Evolutionary conservation across 352 stramenopile genomes (phyloP).

Genomic region (Peronospora belbahrii): DNA sequence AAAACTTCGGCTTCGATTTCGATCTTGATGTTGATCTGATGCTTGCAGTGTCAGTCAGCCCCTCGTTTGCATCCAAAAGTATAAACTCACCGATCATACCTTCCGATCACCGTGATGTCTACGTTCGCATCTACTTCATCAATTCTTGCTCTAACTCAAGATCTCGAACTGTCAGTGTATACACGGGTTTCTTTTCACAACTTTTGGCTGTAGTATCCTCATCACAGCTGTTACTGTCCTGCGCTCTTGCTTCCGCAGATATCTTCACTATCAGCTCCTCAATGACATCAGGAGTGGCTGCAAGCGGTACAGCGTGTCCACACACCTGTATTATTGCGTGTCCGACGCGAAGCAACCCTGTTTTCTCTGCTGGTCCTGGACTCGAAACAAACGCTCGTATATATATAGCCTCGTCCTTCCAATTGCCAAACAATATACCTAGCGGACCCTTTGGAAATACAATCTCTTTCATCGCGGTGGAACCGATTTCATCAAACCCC

Average conservation of each 20-base stretch:
- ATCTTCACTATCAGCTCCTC: constrained; percentile 67
- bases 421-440: constrained; percentile 78
- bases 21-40: neutral
- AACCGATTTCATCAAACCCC: constrained; percentile 13
- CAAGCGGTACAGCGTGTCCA: constrained; percentile 47
- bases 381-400: constrained; percentile 79
- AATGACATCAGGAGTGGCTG: constrained; percentile 44
- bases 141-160: constrained; percentile 73
- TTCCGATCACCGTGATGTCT: neutral
- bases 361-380: constrained; percentile 60
- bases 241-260: constrained; percentile 9
- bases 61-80: neutral
- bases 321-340: constrained; percentile 76
- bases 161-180: constrained; percentile 68
- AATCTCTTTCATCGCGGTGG: constrained; percentile 34
- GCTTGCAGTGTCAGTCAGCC: too few relatives aligned
- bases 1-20: constrained; percentile 8
- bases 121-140: constrained; percentile 37
- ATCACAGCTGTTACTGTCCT: constrained; percentile 2
- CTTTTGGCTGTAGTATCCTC: constrained; percentile 7
- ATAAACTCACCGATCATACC: neutral
- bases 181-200: constrained; percentile 27
- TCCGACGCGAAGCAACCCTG: constrained; percentile 42
- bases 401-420: constrained; percentile 70
- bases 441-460: constrained; percentile 57